Evolutionary conservation across 331 rosid genomes (phyloP), one percentile per base, ranked within the genome.

Genomic region (Acacia concinna): DNA sequence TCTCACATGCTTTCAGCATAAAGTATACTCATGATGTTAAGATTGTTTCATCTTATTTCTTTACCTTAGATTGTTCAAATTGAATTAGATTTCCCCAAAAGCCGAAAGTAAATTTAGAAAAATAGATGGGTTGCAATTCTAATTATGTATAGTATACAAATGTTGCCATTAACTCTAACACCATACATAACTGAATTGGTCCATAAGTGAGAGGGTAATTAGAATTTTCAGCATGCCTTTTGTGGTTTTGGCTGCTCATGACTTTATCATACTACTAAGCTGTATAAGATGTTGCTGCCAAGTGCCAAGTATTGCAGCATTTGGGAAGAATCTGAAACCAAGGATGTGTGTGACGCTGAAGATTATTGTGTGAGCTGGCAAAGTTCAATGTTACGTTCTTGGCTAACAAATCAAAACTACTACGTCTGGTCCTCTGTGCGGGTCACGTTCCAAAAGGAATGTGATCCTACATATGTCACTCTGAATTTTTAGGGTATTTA

Each of bases 21-120:
- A 47, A 35, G 68, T 85, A 60, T n/a, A 15, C 66, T n/a, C 35
- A 15, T 52, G 73, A 57, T n/a, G n/a, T n/a, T n/a, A n/a, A n/a
- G n/a, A n/a, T n/a, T n/a, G n/a, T n/a, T n/a, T n/a, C n/a, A n/a
- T n/a, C n/a, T n/a, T n/a, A n/a, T n/a, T n/a, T n/a, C n/a, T n/a
- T n/a, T 72, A 72, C 17, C 23, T 77, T 59, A 17, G 60, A 37
- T 37, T 37, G 10, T 37, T 37, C 27, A 40, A 41, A 38, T 25
- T 56, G 25, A 34, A 66, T 14, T 32, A 20, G 34, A n/a, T 67
- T 68, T 63, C 25, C 59, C 15, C 54, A 46, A 46, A 28, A 44
- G n/a, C 32, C 30, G 62, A 30, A 4, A 28, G 32, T 49, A 5
- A 49, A 17, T 49, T 49, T 18, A 49, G 23, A 49, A 49, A 18